Evolutionary conservation across 768 basidiomycete species (phyloP).

Genomic region (Tulasnella sp.): DNA sequence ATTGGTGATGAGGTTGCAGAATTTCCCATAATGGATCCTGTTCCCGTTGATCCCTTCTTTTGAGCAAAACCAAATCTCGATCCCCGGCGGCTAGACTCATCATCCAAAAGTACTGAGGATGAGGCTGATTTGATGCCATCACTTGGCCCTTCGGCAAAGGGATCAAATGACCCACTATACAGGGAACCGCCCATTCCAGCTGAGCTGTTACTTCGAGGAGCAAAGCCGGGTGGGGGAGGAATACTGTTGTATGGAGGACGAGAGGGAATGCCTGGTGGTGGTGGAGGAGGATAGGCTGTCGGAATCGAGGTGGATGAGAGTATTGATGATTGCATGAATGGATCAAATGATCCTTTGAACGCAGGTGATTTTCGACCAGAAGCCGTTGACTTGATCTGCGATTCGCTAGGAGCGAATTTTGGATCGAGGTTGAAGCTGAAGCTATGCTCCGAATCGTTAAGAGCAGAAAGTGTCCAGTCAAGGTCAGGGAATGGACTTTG

Average conservation of each 20-base stretch:
- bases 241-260: background rate
- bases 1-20: conserved; percentile 15
- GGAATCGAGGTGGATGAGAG: background rate
- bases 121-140: background rate
- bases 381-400: background rate
- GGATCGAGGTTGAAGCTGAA: conserved; percentile 85
- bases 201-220: conserved; percentile 24
- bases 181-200: background rate
- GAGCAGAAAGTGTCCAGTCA: conserved; percentile 64
- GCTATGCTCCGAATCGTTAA: conserved; percentile 48
- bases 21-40: background rate
- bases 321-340: no score
- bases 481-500: conserved; percentile 75
- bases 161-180: conserved; percentile 19
- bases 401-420: conserved; percentile 38
- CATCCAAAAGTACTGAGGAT: conserved; percentile 7
- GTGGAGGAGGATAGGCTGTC: conserved; percentile 27
- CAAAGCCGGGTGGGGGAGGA: conserved; percentile 49
- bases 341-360: conserved; percentile 9
- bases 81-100: conserved; percentile 14
- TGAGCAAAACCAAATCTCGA: conserved; percentile 20
- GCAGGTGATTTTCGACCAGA: conserved; percentile 12
- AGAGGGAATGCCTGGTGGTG: background rate
- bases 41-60: conserved; percentile 4
- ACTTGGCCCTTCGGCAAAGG: conserved; percentile 14